Percentiles rank a stretch among this genome's conserved stretches.
phyloP scores from a whole-genome alignment of 257 asterid species.

The Perilla frutescens region DNA sequence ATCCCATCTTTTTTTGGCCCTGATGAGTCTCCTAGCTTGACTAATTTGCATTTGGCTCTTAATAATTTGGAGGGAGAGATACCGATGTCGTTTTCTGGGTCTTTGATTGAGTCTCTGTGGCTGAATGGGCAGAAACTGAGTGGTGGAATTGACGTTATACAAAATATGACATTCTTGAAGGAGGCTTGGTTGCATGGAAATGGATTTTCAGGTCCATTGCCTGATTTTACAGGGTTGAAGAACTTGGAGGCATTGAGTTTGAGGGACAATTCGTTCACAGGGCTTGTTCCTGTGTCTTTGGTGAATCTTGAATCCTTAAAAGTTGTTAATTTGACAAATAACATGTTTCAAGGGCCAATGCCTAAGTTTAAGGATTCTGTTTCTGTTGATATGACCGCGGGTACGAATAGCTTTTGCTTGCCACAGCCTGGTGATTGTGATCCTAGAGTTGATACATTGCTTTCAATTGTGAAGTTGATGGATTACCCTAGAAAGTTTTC shows the following conservation, averaged over 20 bases:
- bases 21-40: constrained; percentile 75
- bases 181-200: constrained; percentile 91
- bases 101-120: constrained; percentile 80
- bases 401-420: constrained; percentile 81
- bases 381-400: constrained; percentile 56
- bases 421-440: constrained; percentile 84
- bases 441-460: constrained; percentile 63
- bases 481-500: constrained; percentile 71
- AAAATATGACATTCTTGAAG: constrained; percentile 79
- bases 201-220: constrained; percentile 72
- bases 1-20: constrained; percentile 71
- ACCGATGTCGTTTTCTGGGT: constrained; percentile 65
- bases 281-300: constrained; percentile 68
- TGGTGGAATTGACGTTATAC: constrained; percentile 70
- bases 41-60: constrained; percentile 79
- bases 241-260: constrained; percentile 66
- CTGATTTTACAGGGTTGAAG: constrained; percentile 67
- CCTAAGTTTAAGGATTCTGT: constrained; percentile 69
- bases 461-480: constrained; percentile 58
- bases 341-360: constrained; percentile 86
- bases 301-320: constrained; percentile 69
- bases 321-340: constrained; percentile 81
- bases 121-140: constrained; percentile 80
- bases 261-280: constrained; percentile 81
- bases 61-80: constrained; percentile 76